Evolutionary conservation across 805 yeast genomes (phyloP), one percentile per base, ranked within the genome.

Genomic region (Suhomyces kilbournensis): DNA sequence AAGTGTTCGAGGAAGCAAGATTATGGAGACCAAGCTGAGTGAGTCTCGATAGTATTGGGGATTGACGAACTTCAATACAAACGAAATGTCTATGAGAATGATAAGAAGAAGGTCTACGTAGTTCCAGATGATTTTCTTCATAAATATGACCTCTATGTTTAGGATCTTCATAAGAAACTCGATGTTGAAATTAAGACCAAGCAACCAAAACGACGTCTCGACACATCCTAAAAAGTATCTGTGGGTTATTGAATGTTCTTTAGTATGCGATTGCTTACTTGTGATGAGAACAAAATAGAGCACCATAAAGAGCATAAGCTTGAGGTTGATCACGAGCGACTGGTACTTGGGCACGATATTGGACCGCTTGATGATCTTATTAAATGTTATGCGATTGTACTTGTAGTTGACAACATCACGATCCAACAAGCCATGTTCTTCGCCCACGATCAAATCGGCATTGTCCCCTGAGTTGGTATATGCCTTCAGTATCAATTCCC

Each of bases 121-220:
- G 42, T 78, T 79, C 85, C 85, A 81, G n/a, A 81, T 64, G 17
- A 81, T 75, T 57, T 77, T 69, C 48, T 72, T 76, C 53, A 79
- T 71, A 19, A 79, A 75, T 35, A 67, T 68, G 54, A 67, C 70
- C 50, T 82, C 81, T 7, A 80, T 79, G 46, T 72, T 74, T 15
- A 63, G 60, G 35, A 79, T 59, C 49, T 76, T 79, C 46, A 72
- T 63, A 15, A 77, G 47, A 53, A 78, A 78, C 53, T 80, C 85
- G 40, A 78, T 60, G 44, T 77, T 76, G 58, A 77, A 76, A 47
- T 78, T 79, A 22, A 79, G 52, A 2, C 77, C 75, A 63, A 81
- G 67, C 4, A 72, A 22, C 71, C 80, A 76, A 52, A 79, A 80
- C 19, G 69, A 43, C 3, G 66, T 42, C 48, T 80, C 81, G 3